A percentile compares a stretch with the other conserved stretches of the same genome.
Evolutionary conservation across 83 land plant species (phyloP).

Genomic region (Picea abies): DNA sequence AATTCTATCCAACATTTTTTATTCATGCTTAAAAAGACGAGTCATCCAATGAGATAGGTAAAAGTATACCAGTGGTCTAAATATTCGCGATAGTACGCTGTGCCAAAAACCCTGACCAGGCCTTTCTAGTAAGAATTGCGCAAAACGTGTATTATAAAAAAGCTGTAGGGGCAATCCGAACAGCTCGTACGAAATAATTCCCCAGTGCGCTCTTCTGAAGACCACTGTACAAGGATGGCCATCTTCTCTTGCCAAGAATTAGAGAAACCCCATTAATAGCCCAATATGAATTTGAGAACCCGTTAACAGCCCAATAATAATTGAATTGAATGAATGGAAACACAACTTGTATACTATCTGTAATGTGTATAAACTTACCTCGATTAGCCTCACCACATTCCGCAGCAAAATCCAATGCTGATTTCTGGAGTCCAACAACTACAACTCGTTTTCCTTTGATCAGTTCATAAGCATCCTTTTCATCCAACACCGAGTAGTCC

Average conservation of each 20-base stretch:
- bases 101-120: conserved; percentile 47
- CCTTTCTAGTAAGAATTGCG: conserved; percentile 54
- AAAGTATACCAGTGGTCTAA: conserved; percentile 55
- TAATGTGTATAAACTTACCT: conserved; percentile 37
- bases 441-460: conserved; percentile 65
- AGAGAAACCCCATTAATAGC: background rate
- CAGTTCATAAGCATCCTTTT: conserved; percentile 31
- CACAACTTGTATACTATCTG: background rate
- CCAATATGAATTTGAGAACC: background rate
- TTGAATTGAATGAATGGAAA: background rate
- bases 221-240: conserved; percentile 74
- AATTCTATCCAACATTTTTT: too few relatives aligned
- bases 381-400: conserved; percentile 79
- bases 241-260: conserved; percentile 33
- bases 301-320: background rate
- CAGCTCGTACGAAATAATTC: conserved; percentile 31
- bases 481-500: conserved; percentile 63
- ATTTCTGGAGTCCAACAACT: conserved; percentile 78
- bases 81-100: conserved; percentile 31
- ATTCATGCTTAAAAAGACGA: too few relatives aligned
- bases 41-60: background rate
- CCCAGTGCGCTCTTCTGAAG: conserved; percentile 67
- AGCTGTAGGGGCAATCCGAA: conserved; percentile 60
- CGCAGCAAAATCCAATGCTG: conserved; percentile 73
- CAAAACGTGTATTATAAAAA: conserved; percentile 56